Percentiles rank a stretch among this genome's conserved stretches.
These are phyloP conservation scores for Capronia americana DNA, from an alignment of 2,329 filamentous ascomycete genomes.

Conservation along the genomic window DNA sequence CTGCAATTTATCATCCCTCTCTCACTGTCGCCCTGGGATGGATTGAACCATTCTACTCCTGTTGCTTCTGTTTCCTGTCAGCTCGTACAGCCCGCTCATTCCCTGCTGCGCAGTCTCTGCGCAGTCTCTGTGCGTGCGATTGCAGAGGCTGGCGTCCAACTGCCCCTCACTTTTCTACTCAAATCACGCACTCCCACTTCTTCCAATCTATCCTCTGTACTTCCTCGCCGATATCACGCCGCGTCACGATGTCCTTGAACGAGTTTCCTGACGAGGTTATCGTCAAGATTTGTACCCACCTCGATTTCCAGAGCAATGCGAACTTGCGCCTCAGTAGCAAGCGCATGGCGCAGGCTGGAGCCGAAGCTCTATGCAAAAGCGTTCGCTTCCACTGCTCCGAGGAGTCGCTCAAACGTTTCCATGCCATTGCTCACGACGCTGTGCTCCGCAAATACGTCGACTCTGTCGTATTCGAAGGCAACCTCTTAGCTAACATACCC, in stretches of 20 bases:
- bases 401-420: slow-evolving; percentile 37
- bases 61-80: not conserved
- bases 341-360: slow-evolving; percentile 35
- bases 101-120: not conserved
- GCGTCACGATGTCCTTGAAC: slow-evolving; percentile 30
- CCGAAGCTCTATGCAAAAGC: slow-evolving; percentile 35
- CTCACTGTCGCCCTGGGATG: not conserved
- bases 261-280: slow-evolving; percentile 37
- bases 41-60: not conserved
- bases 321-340: slow-evolving; percentile 31
- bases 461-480: slow-evolving; percentile 37
- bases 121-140: not conserved
- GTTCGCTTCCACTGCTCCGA: slow-evolving; percentile 37
- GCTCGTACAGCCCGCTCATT: not conserved
- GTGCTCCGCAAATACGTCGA: slow-evolving; percentile 37
- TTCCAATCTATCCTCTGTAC: not conserved
- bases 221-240: slow-evolving; percentile 5
- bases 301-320: slow-evolving; percentile 32
- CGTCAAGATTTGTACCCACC: slow-evolving; percentile 32
- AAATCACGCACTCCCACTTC: slow-evolving; percentile 4
- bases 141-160: not conserved
- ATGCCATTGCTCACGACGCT: slow-evolving; percentile 31
- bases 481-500: slow-evolving; percentile 34
- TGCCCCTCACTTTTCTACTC: not conserved
- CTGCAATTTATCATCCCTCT: not conserved